Evolutionary conservation across 805 yeast species (phyloP).

Genomic region (Candida pini): DNA sequence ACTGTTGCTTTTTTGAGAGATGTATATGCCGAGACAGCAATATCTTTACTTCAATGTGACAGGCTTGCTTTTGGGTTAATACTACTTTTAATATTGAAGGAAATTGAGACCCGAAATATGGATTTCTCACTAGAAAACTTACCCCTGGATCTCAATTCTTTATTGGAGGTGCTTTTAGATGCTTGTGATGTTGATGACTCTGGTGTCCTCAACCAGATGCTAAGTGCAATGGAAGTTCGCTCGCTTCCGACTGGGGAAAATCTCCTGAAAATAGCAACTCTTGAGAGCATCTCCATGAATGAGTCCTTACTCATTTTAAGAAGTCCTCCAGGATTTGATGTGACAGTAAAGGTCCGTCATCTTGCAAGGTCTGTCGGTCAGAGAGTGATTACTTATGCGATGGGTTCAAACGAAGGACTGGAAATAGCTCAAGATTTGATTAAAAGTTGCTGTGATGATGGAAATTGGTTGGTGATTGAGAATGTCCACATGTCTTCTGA

Average conservation of each 20-base stretch:
- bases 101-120: no score
- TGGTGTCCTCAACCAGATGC: no score
- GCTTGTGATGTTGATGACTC: no score
- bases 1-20: conserved; percentile 38
- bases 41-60: conserved; percentile 42
- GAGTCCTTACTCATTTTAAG: conserved; percentile 54
- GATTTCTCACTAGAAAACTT: no score
- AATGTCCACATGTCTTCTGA: conserved; percentile 67
- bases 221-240: no score
- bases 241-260: no score
- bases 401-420: conserved; percentile 71
- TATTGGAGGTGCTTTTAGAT: no score
- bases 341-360: conserved; percentile 46
- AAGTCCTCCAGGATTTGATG: conserved; percentile 61
- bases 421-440: conserved; percentile 53
- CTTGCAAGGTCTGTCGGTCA: conserved; percentile 31
- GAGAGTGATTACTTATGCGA: conserved; percentile 43
- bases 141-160: no score
- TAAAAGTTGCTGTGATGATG: conserved; percentile 37
- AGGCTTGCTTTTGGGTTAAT: conserved; percentile 38
- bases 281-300: no score
- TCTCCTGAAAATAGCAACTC: no score
- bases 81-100: conserved; percentile 22
- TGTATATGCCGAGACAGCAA: conserved; percentile 38
- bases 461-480: conserved; percentile 72